These are phyloP conservation scores for Biscogniauxia sp. DNA, from an alignment of 2,329 filamentous ascomycete species.

Conservation along the genomic window DNA sequence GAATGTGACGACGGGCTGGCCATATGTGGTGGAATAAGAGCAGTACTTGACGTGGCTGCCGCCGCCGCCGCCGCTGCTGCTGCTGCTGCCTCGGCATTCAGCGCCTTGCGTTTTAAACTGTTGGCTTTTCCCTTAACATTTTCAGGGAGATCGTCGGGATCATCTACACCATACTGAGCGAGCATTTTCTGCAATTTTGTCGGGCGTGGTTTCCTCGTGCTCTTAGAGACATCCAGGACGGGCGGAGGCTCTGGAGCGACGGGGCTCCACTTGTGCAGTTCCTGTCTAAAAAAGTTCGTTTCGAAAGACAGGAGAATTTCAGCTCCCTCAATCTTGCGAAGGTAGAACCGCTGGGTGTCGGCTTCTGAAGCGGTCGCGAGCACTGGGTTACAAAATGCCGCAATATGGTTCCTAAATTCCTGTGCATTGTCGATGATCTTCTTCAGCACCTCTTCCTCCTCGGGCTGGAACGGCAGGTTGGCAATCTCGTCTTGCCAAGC, in stretches of 20 bases:
- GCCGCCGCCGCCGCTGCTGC: constrained; percentile 30
- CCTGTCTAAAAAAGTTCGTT: constrained; percentile 97
- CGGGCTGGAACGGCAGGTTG: constrained; percentile 84
- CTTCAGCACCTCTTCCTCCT: constrained; percentile 85
- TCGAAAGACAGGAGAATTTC: constrained; percentile 89
- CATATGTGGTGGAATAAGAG: constrained; percentile 25
- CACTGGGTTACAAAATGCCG: constrained; percentile 75
- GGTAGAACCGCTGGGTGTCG: constrained; percentile 87
- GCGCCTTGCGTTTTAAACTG: constrained; percentile 68
- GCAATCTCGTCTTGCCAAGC: constrained; percentile 81
- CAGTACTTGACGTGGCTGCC: constrained; percentile 11
- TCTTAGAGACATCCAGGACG: constrained; percentile 80
- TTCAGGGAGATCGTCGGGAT: constrained; percentile 85
- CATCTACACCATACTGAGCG: constrained; percentile 81
- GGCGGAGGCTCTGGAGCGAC: constrained; percentile 85
- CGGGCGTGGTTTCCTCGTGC: constrained; percentile 90
- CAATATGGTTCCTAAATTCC: constrained; percentile 79
- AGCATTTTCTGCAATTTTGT: constrained; percentile 97
- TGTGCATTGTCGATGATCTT: constrained; percentile 83
- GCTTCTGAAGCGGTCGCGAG: constrained; percentile 82
- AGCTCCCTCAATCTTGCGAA: constrained; percentile 95
- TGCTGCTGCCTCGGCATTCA: constrained; percentile 54
- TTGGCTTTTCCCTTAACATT: constrained; percentile 77
- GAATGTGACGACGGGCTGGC: constrained; percentile 36
- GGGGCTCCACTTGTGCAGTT: constrained; percentile 91